Percentiles rank a stretch among this genome's conserved stretches.
These are phyloP conservation scores for Diospyros lotus DNA, from an alignment of 148 eudicot species.

Conservation along the genomic window DNA sequence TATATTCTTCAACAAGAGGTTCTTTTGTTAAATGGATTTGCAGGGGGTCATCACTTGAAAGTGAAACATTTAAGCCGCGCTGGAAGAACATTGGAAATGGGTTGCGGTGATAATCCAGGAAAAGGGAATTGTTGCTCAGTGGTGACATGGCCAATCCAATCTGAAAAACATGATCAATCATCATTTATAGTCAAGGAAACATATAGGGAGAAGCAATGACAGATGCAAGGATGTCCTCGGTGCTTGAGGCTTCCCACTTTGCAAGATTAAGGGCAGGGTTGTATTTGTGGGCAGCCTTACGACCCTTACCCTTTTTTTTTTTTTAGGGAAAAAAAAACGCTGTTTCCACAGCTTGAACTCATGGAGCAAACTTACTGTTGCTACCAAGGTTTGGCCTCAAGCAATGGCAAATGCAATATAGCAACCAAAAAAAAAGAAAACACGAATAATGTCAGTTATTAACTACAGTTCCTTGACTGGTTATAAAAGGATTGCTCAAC, in stretches of 20 bases:
- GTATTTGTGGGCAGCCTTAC: too few species aligned
- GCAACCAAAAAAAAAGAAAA: too few species aligned
- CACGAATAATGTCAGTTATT: neutral
- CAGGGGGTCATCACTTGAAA: slow-evolving; percentile 75
- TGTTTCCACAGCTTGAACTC: too few species aligned
- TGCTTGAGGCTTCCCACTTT: too few species aligned
- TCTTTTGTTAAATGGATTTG: slow-evolving; percentile 89
- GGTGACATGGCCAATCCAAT: slow-evolving; percentile 84
- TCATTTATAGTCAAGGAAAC: neutral
- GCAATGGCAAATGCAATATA: too few species aligned
- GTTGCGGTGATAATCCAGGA: slow-evolving; percentile 77
- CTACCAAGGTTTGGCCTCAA: too few species aligned
- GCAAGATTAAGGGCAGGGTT: neutral
- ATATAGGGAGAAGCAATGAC: neutral
- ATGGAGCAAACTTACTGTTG: too few species aligned
- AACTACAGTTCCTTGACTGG: neutral
- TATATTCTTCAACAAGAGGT: slow-evolving; percentile 76
- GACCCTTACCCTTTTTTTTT: too few species aligned
- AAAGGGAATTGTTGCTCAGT: slow-evolving; percentile 77
- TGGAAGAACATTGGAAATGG: slow-evolving; percentile 80
- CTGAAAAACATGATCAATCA: slow-evolving; percentile 26
- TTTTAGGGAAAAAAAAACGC: too few species aligned
- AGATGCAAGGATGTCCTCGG: neutral
- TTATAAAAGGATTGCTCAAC: neutral
- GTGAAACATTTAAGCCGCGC: slow-evolving; percentile 79